Percentiles rank a stretch among this genome's conserved stretches.
These are phyloP conservation scores for Cercospora sp. DNA, from an alignment of 2,329 filamentous ascomycete species.

Conservation along the genomic window DNA sequence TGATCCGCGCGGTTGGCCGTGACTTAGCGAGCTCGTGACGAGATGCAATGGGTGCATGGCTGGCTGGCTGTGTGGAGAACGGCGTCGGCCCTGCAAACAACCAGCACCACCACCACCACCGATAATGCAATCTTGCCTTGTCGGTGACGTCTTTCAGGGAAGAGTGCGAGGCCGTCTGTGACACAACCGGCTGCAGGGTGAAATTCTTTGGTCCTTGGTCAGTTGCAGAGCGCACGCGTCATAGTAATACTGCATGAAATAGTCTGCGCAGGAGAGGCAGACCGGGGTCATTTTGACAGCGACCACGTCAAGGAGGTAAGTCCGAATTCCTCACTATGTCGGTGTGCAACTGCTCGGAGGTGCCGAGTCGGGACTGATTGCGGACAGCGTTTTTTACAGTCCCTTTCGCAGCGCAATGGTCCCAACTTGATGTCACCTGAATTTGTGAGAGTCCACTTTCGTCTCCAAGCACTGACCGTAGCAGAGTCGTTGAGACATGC, in stretches of 20 bases:
- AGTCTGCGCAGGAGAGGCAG: not conserved
- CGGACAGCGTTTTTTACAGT: not conserved
- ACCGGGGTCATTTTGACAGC: not conserved
- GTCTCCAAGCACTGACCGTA: not conserved
- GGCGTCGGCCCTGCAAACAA: constrained; percentile 1
- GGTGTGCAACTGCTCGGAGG: not conserved
- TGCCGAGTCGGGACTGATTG: not conserved
- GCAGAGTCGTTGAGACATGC: not conserved
- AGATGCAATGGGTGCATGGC: not conserved
- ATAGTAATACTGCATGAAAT: not conserved
- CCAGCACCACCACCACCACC: not conserved
- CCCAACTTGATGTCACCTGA: not conserved
- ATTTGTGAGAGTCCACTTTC: not conserved
- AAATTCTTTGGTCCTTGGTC: not conserved
- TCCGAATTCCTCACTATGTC: not conserved
- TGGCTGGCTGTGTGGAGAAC: not conserved
- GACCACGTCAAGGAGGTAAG: constrained; percentile 1
- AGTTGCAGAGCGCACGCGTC: not conserved
- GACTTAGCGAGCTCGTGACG: constrained; percentile 3
- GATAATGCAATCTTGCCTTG: not conserved
- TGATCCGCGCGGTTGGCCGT: not conserved
- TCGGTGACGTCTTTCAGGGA: not conserved
- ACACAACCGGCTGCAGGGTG: not conserved
- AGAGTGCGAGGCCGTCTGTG: not conserved
- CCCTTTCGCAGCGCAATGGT: not conserved